A percentile compares a stretch with the other conserved stretches of the same genome.
phyloP scores from a whole-genome alignment of 225 moss, liverwort and hornwort species.

The Sphagnum contortum region DNA sequence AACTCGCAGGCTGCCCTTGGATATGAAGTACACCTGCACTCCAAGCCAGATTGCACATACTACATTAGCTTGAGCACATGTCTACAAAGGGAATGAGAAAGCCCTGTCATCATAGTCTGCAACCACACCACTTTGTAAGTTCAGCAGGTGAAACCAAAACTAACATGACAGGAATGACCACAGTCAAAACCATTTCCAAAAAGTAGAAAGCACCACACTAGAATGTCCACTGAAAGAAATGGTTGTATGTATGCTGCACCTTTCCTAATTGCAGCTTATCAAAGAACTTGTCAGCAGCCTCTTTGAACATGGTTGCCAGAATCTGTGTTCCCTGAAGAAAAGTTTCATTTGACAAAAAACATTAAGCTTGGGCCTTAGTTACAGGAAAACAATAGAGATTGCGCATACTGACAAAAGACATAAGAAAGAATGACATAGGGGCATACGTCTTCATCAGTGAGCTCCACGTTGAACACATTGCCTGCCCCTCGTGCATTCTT shows the following conservation, averaged over 20 bases:
- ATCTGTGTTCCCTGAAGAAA: slow-evolving; percentile 79
- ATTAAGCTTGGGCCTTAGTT: neutral
- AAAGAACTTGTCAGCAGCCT: slow-evolving; percentile 78
- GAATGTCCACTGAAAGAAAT: neutral
- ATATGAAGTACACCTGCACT: slow-evolving; percentile 65
- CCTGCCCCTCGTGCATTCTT: slow-evolving; percentile 69
- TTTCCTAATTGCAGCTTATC: slow-evolving; percentile 67
- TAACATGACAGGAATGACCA: neutral
- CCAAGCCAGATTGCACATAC: neutral
- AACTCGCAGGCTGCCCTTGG: slow-evolving; percentile 76
- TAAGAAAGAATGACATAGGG: neutral
- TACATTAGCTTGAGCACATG: too few relatives aligned
- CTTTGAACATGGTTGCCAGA: slow-evolving; percentile 96
- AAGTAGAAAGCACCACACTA: neutral
- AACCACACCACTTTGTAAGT: neutral
- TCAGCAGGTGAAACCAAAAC: neutral
- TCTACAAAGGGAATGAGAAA: neutral
- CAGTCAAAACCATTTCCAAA: neutral
- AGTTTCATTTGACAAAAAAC: neutral
- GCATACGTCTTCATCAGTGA: slow-evolving; percentile 87
- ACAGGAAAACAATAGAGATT: neutral
- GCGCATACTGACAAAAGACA: neutral
- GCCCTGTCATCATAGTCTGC: too few relatives aligned
- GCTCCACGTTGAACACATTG: slow-evolving; percentile 90
- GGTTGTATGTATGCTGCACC: slow-evolving; percentile 16